Base-by-base conservation (phyloP, 2,329 filamentous ascomycete genomes). In the Cryphonectria parasitica region DNA sequence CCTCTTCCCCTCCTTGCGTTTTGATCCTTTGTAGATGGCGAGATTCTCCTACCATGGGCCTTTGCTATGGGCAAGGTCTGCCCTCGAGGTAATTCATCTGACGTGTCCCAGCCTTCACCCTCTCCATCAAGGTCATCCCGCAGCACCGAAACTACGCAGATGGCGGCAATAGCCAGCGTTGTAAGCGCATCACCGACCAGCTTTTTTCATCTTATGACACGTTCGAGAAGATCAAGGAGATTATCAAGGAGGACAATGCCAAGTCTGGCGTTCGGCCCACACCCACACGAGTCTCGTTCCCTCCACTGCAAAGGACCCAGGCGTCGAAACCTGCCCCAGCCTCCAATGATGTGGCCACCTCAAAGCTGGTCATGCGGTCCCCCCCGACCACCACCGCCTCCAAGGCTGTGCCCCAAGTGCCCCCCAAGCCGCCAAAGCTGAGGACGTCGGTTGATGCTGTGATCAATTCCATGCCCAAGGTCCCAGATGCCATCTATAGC, bases 401-500 rank as follows among this genome's bases (percentile, higher is more conserved):
- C 63, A 64, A 36, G 63, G 19, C 28, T 25, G 43, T 22, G 6
- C 63, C 63, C 11, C 60, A 19, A 34, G 43, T 56, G 15, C 66
- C 66, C 15, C 66, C 60, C 1, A 68, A 68, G 34, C 66, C 66
- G 11, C 58, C 25, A 11, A 68, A 62, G 49, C 66, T 68, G 43
- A 62, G 58, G 34, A 68, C 60, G 58, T 76, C 72, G n/a, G 34
- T 41, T 34, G 66, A 62, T n/a, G 25, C 19, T 7, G 78, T 85
- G n/a, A 78, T 88, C 10, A 84, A 87, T 15, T 84, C 83, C 22
- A 82, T 94, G 76, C 92, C 92, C 15, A 92, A 91, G 77, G 81
- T 91, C 62, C 92, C 92, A 1, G 91, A 90, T 75, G 91, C 92
- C 10, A 92, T 92, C 4, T 95, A 94, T 77, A 94, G 90, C 75